Evolutionary conservation across 2,329 filamentous ascomycete species (phyloP), one percentile per base, ranked within the genome.

Genomic region (Ophiostoma novo-ulmi): DNA sequence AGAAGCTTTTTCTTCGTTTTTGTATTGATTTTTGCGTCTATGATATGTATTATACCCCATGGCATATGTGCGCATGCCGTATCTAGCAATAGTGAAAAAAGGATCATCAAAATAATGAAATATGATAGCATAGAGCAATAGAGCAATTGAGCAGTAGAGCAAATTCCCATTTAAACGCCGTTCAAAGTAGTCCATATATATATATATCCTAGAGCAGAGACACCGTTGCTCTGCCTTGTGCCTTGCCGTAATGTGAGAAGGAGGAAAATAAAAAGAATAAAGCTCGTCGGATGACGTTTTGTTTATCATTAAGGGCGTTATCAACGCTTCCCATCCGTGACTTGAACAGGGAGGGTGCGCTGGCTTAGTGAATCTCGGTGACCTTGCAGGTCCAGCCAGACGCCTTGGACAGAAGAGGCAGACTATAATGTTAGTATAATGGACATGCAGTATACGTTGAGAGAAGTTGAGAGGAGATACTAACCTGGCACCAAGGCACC

Each of bases 401-500:
- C 72, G 88, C 88, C 78, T 92, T 86, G 75, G 88, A 89, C 72
- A 97, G 84, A 63, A 97, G 85, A 48, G 94, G 94, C 76, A 97
- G 84, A 85, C 93, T 97, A 72, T 26, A 70, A 70, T 58, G 22
- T 39, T 58, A 68, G 17, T 69, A 69, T 44, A 67, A 36, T 14
- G 35, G 36, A 55, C 69, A 66, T 69, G 10, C 5, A 48, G 55
- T 35, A 26, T 36, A 41, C 22, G 61, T 70, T 61, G 13, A 65
- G 35, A 67, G 36, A 41, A 22, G 61, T 70, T 61, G 13, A 65
- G 35, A 67, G 38, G 38, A 20, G 39, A n/a, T 35, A 77, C 89
- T 82, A 84, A 95, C 92, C 93, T 97, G 74, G 95, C 95, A 80
- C 95, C 95, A 77, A 99, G 85, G 82, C 94, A 98, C 95, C 95